phyloP scores from a whole-genome alignment of 345 rosid genomes.

The Aethionema arabicum region DNA sequence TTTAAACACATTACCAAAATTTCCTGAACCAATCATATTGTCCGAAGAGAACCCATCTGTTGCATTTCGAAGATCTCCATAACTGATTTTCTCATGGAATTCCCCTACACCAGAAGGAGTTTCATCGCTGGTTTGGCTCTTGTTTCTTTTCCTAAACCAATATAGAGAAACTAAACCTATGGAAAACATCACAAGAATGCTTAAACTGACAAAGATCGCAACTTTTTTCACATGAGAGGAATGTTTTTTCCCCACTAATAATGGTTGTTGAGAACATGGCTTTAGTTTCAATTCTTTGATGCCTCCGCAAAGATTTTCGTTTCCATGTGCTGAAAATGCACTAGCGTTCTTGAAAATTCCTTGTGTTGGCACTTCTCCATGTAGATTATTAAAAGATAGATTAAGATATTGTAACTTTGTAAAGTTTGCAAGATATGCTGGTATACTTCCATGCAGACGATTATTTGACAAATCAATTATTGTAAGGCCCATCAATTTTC shows the following conservation, averaged over 20 bases:
- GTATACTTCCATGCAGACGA: no score
- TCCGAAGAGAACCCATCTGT: no score
- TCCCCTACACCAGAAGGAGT: not conserved
- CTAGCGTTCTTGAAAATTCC: slow-evolving; percentile 44
- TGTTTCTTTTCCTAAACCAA: no score
- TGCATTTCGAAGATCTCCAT: not conserved
- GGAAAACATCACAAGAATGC: no score
- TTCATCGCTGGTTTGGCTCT: not conserved
- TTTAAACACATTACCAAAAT: not conserved
- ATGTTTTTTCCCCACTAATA: no score
- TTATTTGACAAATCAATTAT: no score
- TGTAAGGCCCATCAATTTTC: no score
- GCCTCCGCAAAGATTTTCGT: slow-evolving; percentile 43
- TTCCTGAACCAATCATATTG: no score
- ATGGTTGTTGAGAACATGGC: slow-evolving; percentile 5
- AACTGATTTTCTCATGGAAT: not conserved
- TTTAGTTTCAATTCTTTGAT: slow-evolving; percentile 12
- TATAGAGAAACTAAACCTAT: no score
- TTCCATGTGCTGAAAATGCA: slow-evolving; percentile 32
- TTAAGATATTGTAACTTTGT: slow-evolving; percentile 11
- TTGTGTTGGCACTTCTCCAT: slow-evolving; percentile 41
- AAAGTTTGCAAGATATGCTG: not conserved
- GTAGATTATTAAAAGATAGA: slow-evolving; percentile 46
- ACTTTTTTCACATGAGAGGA: no score
- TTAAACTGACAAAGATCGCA: no score